Evolutionary conservation across 2,329 filamentous ascomycete genomes (phyloP), one percentile per base, ranked within the genome.

Genomic region (Trichoderma sp.): DNA sequence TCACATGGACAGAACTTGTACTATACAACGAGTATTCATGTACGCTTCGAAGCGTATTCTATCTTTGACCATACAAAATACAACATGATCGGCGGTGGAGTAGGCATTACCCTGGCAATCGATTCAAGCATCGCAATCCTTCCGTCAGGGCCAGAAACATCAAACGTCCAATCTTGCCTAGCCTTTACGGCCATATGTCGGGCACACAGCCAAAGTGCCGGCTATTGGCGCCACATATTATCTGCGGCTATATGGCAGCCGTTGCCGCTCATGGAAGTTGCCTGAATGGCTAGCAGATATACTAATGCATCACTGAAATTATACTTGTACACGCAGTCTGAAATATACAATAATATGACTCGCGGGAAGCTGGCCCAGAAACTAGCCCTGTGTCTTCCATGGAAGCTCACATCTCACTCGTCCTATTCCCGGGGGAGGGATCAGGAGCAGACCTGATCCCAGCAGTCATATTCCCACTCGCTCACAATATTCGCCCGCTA

Each of bases 161-260:
- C 57, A 61, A 51, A 28, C 61, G 28, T 39, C 67, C 26, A 51
- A 61, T 53, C 12, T 26, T 32, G 67, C 67, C 39, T 62, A 70
- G 67, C 67, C 39, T n/a, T 70, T 21, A 53, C 67, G 67, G 67
- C 57, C 56, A 62, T 70, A 62, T 47, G 67, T 70, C 67, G 67
- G 67, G 30, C 39, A 43, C 64, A 67, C 53, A 43, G 67, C 4
- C 67, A 30, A 70, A 62, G 39, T 70, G 67, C 67, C 67, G 67
- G 67, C 67, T 61, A 62, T 70, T 51, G 24, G 60, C 39, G 21
- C 67, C 57, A 47, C 43, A 57, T 61, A n/a, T 60, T 51, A 57
- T 61, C 34, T 68, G 65, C 65, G 36, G 56, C 66, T 34, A 60
- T 47, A 30, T 60, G 66, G 32, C 26, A 51, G 26, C 66, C 56